These are phyloP conservation scores for Backusella parvicylindrica DNA, from an alignment of 192 early-diverging fungal species.

Conservation along the genomic window DNA sequence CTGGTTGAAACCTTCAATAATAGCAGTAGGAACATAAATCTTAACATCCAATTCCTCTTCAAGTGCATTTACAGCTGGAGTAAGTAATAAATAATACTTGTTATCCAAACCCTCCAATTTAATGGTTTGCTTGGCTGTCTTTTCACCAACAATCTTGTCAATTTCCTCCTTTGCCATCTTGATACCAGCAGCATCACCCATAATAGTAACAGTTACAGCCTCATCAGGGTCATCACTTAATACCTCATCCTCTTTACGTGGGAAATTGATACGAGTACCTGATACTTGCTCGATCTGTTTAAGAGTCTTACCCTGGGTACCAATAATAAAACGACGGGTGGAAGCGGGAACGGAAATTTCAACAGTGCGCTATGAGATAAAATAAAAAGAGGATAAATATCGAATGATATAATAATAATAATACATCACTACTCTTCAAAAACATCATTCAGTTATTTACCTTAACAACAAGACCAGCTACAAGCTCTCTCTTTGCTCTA, in stretches of 20 bases:
- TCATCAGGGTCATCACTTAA: slow-evolving; percentile 61
- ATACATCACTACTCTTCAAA: not conserved
- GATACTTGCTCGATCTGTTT: slow-evolving; percentile 73
- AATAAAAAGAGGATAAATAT: slow-evolving; percentile 9
- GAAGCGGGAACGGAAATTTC: slow-evolving; percentile 69
- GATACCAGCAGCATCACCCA: slow-evolving; percentile 82
- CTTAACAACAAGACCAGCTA: slow-evolving; percentile 67
- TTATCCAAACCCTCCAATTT: slow-evolving; percentile 67
- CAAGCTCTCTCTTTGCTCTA: slow-evolving; percentile 75
- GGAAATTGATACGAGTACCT: slow-evolving; percentile 69
- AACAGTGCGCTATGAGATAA: slow-evolving; percentile 33
- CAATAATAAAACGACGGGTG: slow-evolving; percentile 80
- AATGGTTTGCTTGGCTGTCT: slow-evolving; percentile 66
- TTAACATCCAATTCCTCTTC: slow-evolving; percentile 60
- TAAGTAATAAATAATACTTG: slow-evolving; percentile 80
- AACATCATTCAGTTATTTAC: slow-evolving; percentile 31
- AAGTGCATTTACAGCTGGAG: slow-evolving; percentile 62
- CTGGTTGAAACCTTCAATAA: slow-evolving; percentile 42
- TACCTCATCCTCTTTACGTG: slow-evolving; percentile 47
- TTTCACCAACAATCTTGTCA: slow-evolving; percentile 70
- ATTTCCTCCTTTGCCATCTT: slow-evolving; percentile 83
- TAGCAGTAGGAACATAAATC: slow-evolving; percentile 73
- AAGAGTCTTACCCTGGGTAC: slow-evolving; percentile 77
- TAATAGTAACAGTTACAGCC: slow-evolving; percentile 66
- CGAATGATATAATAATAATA: too few species aligned